Evolutionary conservation across 2,329 filamentous ascomycete species (phyloP).

Genomic region (Scytalidium lignicola): DNA sequence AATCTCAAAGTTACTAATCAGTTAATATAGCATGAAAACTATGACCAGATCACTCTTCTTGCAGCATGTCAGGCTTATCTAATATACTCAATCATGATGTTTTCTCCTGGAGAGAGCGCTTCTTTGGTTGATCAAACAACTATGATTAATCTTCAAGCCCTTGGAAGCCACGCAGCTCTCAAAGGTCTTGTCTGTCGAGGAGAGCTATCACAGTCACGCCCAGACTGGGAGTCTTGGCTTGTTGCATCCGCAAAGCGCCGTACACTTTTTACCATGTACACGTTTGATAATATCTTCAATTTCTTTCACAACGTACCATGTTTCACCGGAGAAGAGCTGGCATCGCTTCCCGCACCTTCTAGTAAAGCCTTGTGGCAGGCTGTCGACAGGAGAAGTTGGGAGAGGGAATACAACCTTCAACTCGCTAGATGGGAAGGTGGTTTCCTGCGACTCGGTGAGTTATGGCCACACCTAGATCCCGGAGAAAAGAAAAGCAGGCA

Average conservation of each 20-base stretch:
- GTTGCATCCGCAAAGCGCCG: slow-evolving; percentile 47
- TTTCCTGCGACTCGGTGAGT: slow-evolving; percentile 41
- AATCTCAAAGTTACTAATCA: not conserved
- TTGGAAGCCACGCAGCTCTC: slow-evolving; percentile 36
- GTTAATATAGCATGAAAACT: not conserved
- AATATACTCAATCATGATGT: slow-evolving; percentile 45
- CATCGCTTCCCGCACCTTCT: slow-evolving; percentile 36
- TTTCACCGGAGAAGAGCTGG: slow-evolving; percentile 45
- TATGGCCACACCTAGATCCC: slow-evolving; percentile 40
- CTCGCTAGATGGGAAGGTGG: slow-evolving; percentile 37
- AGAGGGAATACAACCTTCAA: slow-evolving; percentile 36
- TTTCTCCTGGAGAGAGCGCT: slow-evolving; percentile 28
- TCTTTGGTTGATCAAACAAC: not conserved
- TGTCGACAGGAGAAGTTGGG: slow-evolving; percentile 33
- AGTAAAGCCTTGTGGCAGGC: slow-evolving; percentile 40
- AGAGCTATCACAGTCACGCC: slow-evolving; percentile 34
- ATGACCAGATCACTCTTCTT: slow-evolving; percentile 28
- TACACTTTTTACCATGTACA: slow-evolving; percentile 45
- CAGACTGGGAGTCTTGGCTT: slow-evolving; percentile 50
- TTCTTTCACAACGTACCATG: slow-evolving; percentile 37
- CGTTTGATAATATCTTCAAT: slow-evolving; percentile 46
- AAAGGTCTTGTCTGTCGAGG: slow-evolving; percentile 39
- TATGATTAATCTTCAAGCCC: slow-evolving; percentile 45
- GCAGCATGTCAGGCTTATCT: slow-evolving; percentile 48
- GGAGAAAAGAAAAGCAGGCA: slow-evolving; percentile 26